Percentiles rank a stretch among this genome's conserved stretches.
phyloP scores from a whole-genome alignment of 169 alveolate species.

The Plasmodium relictum region DNA sequence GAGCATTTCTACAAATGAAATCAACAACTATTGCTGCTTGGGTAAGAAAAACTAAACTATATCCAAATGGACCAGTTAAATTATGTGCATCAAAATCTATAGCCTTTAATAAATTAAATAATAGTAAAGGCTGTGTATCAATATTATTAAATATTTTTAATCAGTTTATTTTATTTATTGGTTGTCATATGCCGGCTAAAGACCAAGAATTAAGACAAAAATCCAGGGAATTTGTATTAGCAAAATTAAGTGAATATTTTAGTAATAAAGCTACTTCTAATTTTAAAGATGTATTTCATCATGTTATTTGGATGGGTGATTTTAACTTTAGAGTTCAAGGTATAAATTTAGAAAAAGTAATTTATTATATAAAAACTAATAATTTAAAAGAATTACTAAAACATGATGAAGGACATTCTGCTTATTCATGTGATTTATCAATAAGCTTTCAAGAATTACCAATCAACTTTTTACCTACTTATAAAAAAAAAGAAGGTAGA shows the following conservation, averaged over 20 bases:
- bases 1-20: conserved; percentile 88
- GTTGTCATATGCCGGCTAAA: conserved; percentile 90
- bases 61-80: conserved; percentile 77
- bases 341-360: conserved; percentile 68
- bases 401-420: conserved; percentile 52
- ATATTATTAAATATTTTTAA: conserved; percentile 80
- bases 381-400: conserved; percentile 59
- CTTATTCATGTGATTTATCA: conserved; percentile 35
- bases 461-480: conserved; percentile 86
- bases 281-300: conserved; percentile 89
- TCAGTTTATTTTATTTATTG: conserved; percentile 86
- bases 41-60: conserved; percentile 76
- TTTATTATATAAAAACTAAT: conserved; percentile 59
- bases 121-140: conserved; percentile 89
- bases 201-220: conserved; percentile 81
- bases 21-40: conserved; percentile 86
- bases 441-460: conserved; percentile 87
- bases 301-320: conserved; percentile 91
- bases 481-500: conserved; percentile 88
- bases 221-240: conserved; percentile 81
- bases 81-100: conserved; percentile 80
- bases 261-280: conserved; percentile 80
- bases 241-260: conserved; percentile 81
- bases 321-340: conserved; percentile 86
- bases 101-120: conserved; percentile 82